phyloP scores from a whole-genome alignment of 2,329 filamentous ascomycete genomes.

The Coniochaeta hoffmannii region DNA sequence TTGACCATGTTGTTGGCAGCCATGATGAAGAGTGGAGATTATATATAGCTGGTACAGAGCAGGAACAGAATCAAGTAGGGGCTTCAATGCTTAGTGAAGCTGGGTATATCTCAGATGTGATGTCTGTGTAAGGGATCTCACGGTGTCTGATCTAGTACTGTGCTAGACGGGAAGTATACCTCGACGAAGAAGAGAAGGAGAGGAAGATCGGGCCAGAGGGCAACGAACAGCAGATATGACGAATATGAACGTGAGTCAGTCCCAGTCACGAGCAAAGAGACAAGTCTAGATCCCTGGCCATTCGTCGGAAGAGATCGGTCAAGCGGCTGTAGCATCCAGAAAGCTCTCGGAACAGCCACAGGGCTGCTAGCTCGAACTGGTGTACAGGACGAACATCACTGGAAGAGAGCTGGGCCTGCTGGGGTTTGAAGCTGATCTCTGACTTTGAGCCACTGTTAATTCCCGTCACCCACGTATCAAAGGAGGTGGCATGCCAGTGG shows the following conservation, averaged over 20 bases:
- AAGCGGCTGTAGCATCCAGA: slow-evolving; percentile 12
- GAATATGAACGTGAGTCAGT: slow-evolving; percentile 4
- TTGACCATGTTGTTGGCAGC: slow-evolving; percentile 57
- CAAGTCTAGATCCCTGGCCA: neutral
- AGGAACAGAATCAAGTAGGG: neutral
- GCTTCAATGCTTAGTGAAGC: neutral
- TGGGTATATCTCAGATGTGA: neutral
- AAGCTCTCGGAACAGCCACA: neutral
- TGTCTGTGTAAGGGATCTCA: neutral
- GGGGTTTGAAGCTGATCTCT: neutral
- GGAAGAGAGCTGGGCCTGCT: neutral
- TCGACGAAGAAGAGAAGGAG: neutral
- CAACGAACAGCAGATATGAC: slow-evolving; percentile 1
- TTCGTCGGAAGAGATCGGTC: slow-evolving; percentile 20
- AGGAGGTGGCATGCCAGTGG: slow-evolving; percentile 8
- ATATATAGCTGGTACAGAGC: neutral
- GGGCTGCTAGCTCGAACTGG: neutral
- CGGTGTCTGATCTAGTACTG: neutral
- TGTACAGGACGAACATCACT: neutral
- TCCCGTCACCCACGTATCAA: neutral
- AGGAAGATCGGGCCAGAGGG: neutral
- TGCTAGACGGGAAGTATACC: neutral
- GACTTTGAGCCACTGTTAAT: neutral
- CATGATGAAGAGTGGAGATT: slow-evolving; percentile 33
- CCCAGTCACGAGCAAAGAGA: slow-evolving; percentile 3